These are phyloP conservation scores for Alternaria sp. DNA, from an alignment of 2,329 filamentous ascomycete species.

Conservation along the genomic window DNA sequence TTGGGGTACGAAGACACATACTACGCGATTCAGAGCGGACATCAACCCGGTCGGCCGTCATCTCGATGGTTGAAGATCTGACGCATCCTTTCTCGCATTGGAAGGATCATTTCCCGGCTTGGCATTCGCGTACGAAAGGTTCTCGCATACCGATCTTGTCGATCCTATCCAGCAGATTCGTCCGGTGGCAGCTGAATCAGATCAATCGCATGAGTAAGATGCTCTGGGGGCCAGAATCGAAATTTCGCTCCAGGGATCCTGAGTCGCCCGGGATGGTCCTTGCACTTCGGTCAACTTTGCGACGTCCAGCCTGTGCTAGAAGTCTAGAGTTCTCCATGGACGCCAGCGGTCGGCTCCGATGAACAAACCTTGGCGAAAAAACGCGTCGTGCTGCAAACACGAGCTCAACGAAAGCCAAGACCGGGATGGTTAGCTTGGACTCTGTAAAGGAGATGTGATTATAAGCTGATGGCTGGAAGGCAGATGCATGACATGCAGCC, in stretches of 20 bases:
- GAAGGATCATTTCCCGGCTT: background rate
- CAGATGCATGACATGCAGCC: background rate
- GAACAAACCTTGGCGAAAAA: background rate
- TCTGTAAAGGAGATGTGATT: background rate
- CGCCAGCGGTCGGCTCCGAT: background rate
- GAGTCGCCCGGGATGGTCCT: background rate
- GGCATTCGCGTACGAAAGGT: background rate
- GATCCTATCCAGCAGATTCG: slow-evolving; percentile 5
- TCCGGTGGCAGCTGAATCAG: background rate
- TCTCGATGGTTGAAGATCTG: background rate
- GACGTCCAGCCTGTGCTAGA: background rate
- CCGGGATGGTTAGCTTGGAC: background rate
- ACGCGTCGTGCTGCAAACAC: background rate
- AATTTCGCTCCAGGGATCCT: background rate
- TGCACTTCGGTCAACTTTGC: background rate
- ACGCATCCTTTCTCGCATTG: background rate
- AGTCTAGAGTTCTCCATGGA: background rate
- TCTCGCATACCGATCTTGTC: slow-evolving; percentile 9
- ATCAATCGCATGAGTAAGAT: background rate
- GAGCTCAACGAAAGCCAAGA: background rate
- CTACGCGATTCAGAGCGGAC: background rate
- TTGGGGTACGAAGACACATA: background rate
- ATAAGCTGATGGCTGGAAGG: background rate
- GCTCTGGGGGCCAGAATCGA: background rate
- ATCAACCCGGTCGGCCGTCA: background rate